Percentiles rank a stretch among this genome's conserved stretches.
Evolutionary conservation across 2,329 filamentous ascomycete genomes (phyloP).

Genomic region (Knufia petricola): DNA sequence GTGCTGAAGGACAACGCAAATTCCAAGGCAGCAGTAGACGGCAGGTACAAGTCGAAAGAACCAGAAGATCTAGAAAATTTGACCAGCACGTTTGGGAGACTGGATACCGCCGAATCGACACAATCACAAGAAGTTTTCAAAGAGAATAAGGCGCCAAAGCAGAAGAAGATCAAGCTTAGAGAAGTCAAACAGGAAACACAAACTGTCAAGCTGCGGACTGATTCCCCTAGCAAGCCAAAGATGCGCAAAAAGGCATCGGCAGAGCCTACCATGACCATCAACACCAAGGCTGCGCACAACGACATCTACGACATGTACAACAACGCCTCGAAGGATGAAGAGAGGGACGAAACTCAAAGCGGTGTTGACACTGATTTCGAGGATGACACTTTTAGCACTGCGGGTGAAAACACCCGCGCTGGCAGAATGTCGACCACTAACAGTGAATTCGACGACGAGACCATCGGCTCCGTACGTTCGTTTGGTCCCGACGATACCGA

Average conservation of each 20-base stretch:
- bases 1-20: constrained; percentile 3
- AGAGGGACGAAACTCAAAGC: constrained; percentile 44
- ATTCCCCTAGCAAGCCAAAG: constrained; percentile 79
- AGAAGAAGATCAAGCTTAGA: constrained; percentile 68
- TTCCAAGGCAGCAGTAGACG: constrained; percentile 7
- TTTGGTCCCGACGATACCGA: constrained; percentile 30
- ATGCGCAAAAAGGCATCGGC: constrained; percentile 63
- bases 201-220: constrained; percentile 87
- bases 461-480: constrained; percentile 21
- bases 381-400: constrained; percentile 69
- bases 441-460: constrained; percentile 56
- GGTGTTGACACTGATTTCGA: constrained; percentile 59
- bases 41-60: constrained; percentile 16
- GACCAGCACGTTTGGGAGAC: constrained; percentile 17
- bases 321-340: constrained; percentile 56
- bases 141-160: constrained; percentile 30
- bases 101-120: constrained; percentile 17
- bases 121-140: constrained; percentile 22
- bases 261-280: constrained; percentile 97
- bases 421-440: constrained; percentile 56
- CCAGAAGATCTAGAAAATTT: constrained; percentile 25
- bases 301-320: constrained; percentile 98
- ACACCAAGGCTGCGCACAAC: constrained; percentile 88
- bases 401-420: constrained; percentile 72
- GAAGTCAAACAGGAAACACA: constrained; percentile 81